A percentile compares a stretch with the other conserved stretches of the same genome.
Conservation (phyloP, 805 yeast genomes). For the Teunomyces lycoperdinae region DNA sequence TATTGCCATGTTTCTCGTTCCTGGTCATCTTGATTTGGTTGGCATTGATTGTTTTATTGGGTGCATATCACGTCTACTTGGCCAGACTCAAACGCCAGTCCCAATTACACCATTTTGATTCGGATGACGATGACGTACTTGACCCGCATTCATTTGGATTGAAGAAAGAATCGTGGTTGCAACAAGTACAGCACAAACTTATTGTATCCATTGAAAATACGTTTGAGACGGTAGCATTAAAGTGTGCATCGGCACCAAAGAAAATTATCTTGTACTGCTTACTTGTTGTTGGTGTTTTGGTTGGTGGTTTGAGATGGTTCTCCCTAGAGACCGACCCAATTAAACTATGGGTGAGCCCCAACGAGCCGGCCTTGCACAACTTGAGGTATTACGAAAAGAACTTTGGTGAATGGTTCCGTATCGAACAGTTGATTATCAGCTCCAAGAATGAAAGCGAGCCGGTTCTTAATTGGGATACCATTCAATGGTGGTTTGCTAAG, state of each 20-base stretch:
- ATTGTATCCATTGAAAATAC: slow-evolving; percentile 17
- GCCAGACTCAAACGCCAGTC: slow-evolving; percentile 8
- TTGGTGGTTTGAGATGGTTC: slow-evolving; percentile 5
- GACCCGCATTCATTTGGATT: not conserved
- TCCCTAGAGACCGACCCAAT: slow-evolving; percentile 77
- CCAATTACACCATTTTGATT: slow-evolving; percentile 1
- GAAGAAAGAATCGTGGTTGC: not conserved
- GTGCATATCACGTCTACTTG: slow-evolving; percentile 35
- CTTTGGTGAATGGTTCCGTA: slow-evolving; percentile 90
- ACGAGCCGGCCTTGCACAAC: slow-evolving; percentile 65
- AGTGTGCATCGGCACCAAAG: slow-evolving; percentile 62
- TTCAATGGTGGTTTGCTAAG: slow-evolving; percentile 87
- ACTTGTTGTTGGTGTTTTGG: slow-evolving; percentile 38
- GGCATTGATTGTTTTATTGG: slow-evolving; percentile 37
- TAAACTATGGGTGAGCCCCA: slow-evolving; percentile 84
- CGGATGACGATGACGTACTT: not conserved
- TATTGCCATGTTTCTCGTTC: slow-evolving; percentile 72
- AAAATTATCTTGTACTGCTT: slow-evolving; percentile 21
- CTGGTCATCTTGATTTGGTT: slow-evolving; percentile 52
- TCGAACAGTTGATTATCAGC: slow-evolving; percentile 74
- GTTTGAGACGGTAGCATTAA: slow-evolving; percentile 51
- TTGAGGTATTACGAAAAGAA: slow-evolving; percentile 68
- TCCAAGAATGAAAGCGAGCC: slow-evolving; percentile 58
- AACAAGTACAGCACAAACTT: slow-evolving; percentile 2
- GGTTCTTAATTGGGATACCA: slow-evolving; percentile 58